Evolutionary conservation across 257 asterid species (phyloP).

Genomic region (Paulownia fortunei): DNA sequence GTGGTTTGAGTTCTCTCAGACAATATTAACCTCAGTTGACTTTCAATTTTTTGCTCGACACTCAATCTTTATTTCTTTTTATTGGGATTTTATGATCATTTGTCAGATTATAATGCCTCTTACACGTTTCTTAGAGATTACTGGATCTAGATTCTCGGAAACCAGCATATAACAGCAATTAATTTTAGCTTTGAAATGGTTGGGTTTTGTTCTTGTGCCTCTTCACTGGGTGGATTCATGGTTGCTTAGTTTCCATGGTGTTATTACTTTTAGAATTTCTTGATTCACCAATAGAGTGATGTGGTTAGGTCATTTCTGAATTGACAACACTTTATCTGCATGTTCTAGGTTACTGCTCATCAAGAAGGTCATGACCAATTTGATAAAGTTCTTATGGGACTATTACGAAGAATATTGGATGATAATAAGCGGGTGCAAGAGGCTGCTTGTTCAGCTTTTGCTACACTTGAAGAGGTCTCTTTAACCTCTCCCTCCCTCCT

Average conservation of each 20-base stretch:
- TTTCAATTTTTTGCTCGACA: background rate
- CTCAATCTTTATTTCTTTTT: background rate
- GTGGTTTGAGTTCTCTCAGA: background rate
- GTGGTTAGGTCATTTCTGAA: background rate
- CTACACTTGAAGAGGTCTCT: slow-evolving; percentile 95
- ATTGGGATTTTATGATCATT: background rate
- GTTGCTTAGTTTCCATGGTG: background rate
- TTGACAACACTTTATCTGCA: slow-evolving; percentile 27
- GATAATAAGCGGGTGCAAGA: slow-evolving; percentile 98
- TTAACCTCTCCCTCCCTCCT: background rate
- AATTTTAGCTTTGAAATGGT: background rate
- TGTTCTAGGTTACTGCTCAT: slow-evolving; percentile 67
- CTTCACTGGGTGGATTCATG: background rate
- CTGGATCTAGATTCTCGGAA: background rate
- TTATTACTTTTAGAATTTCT: background rate
- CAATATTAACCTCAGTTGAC: background rate
- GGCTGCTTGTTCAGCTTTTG: slow-evolving; percentile 99
- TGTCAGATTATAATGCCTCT: slow-evolving; percentile 23
- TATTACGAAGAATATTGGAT: slow-evolving; percentile 88
- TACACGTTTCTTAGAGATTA: background rate
- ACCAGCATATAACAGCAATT: slow-evolving; percentile 11
- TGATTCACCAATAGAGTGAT: slow-evolving; percentile 1
- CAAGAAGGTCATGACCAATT: slow-evolving; percentile 80
- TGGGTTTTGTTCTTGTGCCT: slow-evolving; percentile 1
- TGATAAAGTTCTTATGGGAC: slow-evolving; percentile 79